phyloP scores from a whole-genome alignment of 2,329 filamentous ascomycete species.

The Bipolaris sorokiniana region DNA sequence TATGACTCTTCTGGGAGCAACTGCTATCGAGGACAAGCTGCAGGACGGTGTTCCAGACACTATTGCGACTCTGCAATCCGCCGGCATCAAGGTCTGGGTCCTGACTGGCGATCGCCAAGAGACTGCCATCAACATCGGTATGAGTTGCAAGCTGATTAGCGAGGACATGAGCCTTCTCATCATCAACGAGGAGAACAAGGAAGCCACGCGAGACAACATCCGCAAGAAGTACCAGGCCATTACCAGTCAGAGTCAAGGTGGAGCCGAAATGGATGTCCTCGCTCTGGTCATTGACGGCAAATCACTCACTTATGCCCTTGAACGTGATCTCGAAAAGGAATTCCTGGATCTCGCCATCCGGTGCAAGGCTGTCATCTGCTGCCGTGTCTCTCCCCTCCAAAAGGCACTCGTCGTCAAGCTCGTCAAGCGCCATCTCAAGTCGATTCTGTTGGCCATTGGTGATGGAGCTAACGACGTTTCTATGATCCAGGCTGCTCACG shows the following conservation, averaged over 20 bases:
- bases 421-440: slow-evolving; percentile 91
- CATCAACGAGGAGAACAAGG: slow-evolving; percentile 85
- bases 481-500: slow-evolving; percentile 99
- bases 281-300: slow-evolving; percentile 96
- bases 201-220: slow-evolving; percentile 83
- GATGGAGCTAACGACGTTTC: slow-evolving; percentile 99
- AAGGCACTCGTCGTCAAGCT: slow-evolving; percentile 98
- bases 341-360: slow-evolving; percentile 92
- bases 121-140: slow-evolving; percentile 99
- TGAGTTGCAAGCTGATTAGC: slow-evolving; percentile 98
- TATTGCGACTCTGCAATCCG: slow-evolving; percentile 94
- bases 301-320: slow-evolving; percentile 88
- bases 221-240: slow-evolving; percentile 94
- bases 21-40: slow-evolving; percentile 94
- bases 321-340: slow-evolving; percentile 89
- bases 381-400: slow-evolving; percentile 92
- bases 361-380: slow-evolving; percentile 99
- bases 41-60: slow-evolving; percentile 98
- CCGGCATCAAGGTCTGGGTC: slow-evolving; percentile 98
- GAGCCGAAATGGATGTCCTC: slow-evolving; percentile 81
- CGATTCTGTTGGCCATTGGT: slow-evolving; percentile 92
- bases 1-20: slow-evolving; percentile 88
- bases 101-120: slow-evolving; percentile 97
- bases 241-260: slow-evolving; percentile 76
- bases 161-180: slow-evolving; percentile 99